Evolutionary conservation across 345 rosid genomes (phyloP).

Genomic region (Citrus sp.): DNA sequence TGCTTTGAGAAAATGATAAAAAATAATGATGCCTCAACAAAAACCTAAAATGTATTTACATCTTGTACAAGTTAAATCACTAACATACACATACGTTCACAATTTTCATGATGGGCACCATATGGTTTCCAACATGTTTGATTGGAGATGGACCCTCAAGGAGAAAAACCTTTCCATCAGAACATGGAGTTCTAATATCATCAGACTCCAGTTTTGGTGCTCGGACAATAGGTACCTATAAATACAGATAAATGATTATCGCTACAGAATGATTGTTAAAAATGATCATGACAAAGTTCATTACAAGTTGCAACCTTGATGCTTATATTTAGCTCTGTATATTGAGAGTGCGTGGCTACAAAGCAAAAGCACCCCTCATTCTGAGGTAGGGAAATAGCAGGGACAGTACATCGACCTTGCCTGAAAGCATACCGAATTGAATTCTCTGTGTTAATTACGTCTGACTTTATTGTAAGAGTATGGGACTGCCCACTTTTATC

Average conservation of each 20-base stretch:
- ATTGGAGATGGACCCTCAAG: constrained; percentile 7
- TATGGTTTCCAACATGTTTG: constrained; percentile 10
- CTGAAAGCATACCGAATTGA: constrained; percentile 37
- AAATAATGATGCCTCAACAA: neutral
- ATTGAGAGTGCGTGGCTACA: constrained; percentile 41
- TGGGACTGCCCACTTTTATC: constrained; percentile 36
- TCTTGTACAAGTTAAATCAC: neutral
- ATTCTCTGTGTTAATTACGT: constrained; percentile 13
- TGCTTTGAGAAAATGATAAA: neutral
- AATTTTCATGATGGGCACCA: neutral
- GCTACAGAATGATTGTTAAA: neutral
- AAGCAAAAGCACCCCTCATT: constrained; percentile 38
- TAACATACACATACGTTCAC: constrained; percentile 15
- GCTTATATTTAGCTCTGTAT: constrained; percentile 34
- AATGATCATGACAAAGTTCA: neutral
- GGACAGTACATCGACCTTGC: constrained; percentile 44
- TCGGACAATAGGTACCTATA: constrained; percentile 23
- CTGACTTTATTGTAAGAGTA: constrained; percentile 38
- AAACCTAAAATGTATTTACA: neutral
- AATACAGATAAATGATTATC: neutral
- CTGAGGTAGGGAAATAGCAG: constrained; percentile 41
- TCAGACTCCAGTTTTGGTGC: constrained; percentile 11
- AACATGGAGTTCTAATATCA: constrained; percentile 14
- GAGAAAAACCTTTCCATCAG: constrained; percentile 14
- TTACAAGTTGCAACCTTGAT: constrained; percentile 27